Percentiles rank a stretch among this genome's conserved stretches.
Conservation (phyloP, 1,284 basidiomycete species). For the Polyporus tsugae region DNA sequence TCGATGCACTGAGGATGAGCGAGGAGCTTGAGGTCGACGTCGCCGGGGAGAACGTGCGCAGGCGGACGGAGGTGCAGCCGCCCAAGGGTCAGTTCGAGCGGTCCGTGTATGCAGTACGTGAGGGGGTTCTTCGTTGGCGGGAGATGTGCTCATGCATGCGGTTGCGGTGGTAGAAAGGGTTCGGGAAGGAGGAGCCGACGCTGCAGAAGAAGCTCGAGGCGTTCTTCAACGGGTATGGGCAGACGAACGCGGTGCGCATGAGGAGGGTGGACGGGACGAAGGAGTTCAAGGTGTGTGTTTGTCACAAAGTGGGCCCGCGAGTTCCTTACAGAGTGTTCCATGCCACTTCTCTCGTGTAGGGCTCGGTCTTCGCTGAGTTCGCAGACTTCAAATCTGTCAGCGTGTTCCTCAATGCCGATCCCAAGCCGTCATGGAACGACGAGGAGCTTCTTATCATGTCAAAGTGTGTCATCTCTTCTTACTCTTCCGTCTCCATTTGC, state of each 20-base stretch:
- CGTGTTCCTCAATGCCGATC: conserved; percentile 82
- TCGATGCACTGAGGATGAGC: conserved; percentile 69
- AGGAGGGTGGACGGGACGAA: conserved; percentile 76
- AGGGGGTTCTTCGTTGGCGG: neutral
- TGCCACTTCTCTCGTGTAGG: conserved; percentile 52
- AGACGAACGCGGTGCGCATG: conserved; percentile 89
- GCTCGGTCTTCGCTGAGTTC: conserved; percentile 95
- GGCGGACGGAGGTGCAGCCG: conserved; percentile 75
- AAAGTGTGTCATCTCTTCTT: conserved; percentile 61
- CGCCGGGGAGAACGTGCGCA: conserved; percentile 76
- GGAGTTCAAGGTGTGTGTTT: conserved; percentile 78
- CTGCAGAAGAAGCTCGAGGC: conserved; percentile 83
- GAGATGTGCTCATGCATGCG: conserved; percentile 6
- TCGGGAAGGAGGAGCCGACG: conserved; percentile 76
- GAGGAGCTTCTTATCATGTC: conserved; percentile 86
- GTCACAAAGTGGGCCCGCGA: neutral
- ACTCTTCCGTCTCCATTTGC: neutral
- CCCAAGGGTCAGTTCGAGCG: conserved; percentile 81
- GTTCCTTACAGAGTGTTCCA: conserved; percentile 3
- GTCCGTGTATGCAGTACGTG: conserved; percentile 85
- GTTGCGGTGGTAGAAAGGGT: conserved; percentile 77
- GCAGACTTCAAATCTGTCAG: conserved; percentile 75
- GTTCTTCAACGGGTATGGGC: conserved; percentile 87
- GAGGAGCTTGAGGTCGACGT: conserved; percentile 82
- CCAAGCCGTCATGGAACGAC: conserved; percentile 82